These are phyloP conservation scores for Penicillium sp. DNA, from an alignment of 2,329 filamentous ascomycete species.

Conservation along the genomic window DNA sequence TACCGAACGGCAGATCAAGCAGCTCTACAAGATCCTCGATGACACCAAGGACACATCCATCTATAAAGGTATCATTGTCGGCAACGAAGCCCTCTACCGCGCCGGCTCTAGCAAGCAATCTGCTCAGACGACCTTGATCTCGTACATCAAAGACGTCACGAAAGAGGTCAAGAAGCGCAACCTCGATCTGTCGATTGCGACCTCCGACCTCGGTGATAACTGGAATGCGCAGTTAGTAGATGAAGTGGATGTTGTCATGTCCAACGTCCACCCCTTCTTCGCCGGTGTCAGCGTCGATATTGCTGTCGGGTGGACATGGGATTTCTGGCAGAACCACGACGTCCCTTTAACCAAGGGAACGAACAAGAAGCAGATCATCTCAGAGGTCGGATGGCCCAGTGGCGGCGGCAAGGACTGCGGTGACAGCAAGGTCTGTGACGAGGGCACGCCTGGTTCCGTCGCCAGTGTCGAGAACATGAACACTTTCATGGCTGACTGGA, in stretches of 20 bases:
- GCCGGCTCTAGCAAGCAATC: constrained; percentile 49
- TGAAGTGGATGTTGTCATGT: constrained; percentile 80
- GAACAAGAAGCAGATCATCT: constrained; percentile 66
- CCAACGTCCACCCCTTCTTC: constrained; percentile 95
- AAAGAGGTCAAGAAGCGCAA: constrained; percentile 60
- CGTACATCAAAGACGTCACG: constrained; percentile 59
- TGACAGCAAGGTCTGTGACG: constrained; percentile 47
- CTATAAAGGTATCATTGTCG: constrained; percentile 55
- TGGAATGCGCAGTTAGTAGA: constrained; percentile 64
- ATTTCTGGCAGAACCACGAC: constrained; percentile 69
- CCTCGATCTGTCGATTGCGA: constrained; percentile 68
- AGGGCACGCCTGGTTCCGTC: constrained; percentile 54
- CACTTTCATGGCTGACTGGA: constrained; percentile 73
- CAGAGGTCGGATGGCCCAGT: constrained; percentile 85
- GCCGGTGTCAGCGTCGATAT: constrained; percentile 60
- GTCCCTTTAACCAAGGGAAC: constrained; percentile 53
- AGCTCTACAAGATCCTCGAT: constrained; percentile 78
- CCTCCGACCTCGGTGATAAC: constrained; percentile 78
- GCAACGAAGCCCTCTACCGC: constrained; percentile 56
- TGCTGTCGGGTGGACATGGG: constrained; percentile 71
- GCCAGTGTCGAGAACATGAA: constrained; percentile 76
- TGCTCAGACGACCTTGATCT: constrained; percentile 54
- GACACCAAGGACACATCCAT: constrained; percentile 35
- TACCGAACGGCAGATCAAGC: constrained; percentile 67
- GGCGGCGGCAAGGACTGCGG: constrained; percentile 73